Conservation (phyloP, 371 early-diverging fungal genomes). For the Haplosporangium sp. region DNA sequence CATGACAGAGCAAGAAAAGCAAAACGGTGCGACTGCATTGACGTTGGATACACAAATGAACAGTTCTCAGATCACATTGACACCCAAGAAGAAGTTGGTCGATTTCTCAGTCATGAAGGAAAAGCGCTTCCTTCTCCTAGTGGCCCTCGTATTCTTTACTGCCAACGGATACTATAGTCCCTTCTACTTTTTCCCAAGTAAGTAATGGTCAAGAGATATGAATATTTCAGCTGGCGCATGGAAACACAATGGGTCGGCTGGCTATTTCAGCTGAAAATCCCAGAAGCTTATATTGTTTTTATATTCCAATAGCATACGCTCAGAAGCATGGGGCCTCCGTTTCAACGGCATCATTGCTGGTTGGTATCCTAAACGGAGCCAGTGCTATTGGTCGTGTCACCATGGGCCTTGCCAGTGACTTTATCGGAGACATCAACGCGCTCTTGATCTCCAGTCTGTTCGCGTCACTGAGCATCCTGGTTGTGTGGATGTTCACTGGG, state of each 20-base stretch:
- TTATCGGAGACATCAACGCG: slow-evolving; percentile 71
- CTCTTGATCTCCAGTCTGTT: slow-evolving; percentile 57
- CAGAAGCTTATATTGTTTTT: neutral
- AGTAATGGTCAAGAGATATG: neutral
- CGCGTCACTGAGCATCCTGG: slow-evolving; percentile 59
- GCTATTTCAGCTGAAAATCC: neutral
- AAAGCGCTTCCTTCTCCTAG: slow-evolving; percentile 27
- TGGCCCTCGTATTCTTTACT: slow-evolving; percentile 17
- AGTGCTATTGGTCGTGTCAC: slow-evolving; percentile 48
- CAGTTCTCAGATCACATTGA: slow-evolving; percentile 8
- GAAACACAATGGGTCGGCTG: neutral
- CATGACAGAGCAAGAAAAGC: slow-evolving; percentile 23
- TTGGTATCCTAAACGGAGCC: slow-evolving; percentile 56
- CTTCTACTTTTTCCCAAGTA: slow-evolving; percentile 46
- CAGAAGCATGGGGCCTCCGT: slow-evolving; percentile 43
- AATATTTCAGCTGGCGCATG: neutral
- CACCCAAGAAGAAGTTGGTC: slow-evolving; percentile 11
- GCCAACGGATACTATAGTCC: slow-evolving; percentile 53
- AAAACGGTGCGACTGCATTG: neutral
- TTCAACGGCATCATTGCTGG: slow-evolving; percentile 57
- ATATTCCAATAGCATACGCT: slow-evolving; percentile 22
- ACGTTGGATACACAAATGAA: neutral
- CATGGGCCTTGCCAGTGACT: slow-evolving; percentile 56
- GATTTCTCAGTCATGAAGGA: slow-evolving; percentile 47
- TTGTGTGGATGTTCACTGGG: slow-evolving; percentile 71